Evolutionary conservation across 2,329 filamentous ascomycete genomes (phyloP).

Genomic region (Elsinoe australis): DNA sequence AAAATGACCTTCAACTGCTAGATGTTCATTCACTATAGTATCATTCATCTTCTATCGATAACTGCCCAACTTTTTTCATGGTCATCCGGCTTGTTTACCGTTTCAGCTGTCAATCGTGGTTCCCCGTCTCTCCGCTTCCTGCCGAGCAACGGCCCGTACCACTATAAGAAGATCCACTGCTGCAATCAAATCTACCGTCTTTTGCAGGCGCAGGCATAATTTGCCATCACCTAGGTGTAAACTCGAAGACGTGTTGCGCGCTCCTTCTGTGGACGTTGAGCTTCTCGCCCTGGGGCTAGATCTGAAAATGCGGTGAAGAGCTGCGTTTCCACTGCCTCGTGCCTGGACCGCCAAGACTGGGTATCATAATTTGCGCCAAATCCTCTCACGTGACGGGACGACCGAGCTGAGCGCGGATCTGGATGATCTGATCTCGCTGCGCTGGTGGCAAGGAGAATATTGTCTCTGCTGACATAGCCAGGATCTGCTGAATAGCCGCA

Average conservation of each 20-base stretch:
- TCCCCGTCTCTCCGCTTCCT: conserved; percentile 9
- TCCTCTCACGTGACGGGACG: conserved; percentile 18
- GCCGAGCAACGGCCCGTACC: conserved; percentile 18
- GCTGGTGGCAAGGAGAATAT: conserved; percentile 58
- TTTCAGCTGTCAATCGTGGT: conserved; percentile 11
- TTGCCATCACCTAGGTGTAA: too few relatives aligned
- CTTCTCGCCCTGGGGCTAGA: too few relatives aligned
- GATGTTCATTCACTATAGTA: too few relatives aligned
- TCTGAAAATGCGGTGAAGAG: too few relatives aligned
- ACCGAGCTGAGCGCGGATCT: conserved; percentile 58
- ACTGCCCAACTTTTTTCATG: conserved; percentile 4
- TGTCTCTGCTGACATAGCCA: conserved; percentile 69
- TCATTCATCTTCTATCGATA: not conserved
- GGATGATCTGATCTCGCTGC: conserved; percentile 63
- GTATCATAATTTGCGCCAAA: conserved; percentile 1
- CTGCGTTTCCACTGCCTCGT: too few relatives aligned
- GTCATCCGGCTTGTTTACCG: conserved; percentile 12
- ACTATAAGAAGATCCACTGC: not conserved
- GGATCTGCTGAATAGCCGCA: conserved; percentile 69
- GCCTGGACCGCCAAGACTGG: too few relatives aligned
- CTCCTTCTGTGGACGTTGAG: too few relatives aligned
- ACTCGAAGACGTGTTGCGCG: too few relatives aligned
- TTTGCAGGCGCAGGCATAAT: too few relatives aligned
- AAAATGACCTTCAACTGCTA: too few relatives aligned
- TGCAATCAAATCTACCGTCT: too few relatives aligned